These are phyloP conservation scores for Podaxis sp. DNA, from an alignment of 768 basidiomycete species.

Conservation along the genomic window DNA sequence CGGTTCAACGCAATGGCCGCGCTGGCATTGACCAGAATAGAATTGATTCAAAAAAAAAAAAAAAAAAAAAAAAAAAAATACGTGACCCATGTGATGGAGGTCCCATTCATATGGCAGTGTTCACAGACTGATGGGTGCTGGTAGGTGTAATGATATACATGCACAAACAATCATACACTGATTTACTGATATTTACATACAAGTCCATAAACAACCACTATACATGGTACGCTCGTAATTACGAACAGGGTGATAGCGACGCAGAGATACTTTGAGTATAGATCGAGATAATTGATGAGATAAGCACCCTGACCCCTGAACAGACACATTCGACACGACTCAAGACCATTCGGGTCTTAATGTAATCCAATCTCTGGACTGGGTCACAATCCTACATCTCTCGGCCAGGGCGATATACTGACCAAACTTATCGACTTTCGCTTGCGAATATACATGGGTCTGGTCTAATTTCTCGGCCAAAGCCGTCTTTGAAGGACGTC, in stretches of 20 bases:
- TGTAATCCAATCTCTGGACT: constrained; percentile 33
- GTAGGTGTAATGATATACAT: neutral
- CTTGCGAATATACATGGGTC: constrained; percentile 30
- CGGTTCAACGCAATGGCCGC: no score
- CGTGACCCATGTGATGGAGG: neutral
- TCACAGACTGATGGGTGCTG: no score
- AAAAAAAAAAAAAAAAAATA: no score
- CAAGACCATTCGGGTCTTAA: constrained; percentile 26
- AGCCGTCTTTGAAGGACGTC: constrained; percentile 30
- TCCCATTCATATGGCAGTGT: neutral
- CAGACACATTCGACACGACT: neutral
- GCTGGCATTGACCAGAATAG: no score
- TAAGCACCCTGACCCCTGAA: neutral
- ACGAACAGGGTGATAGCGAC: neutral
- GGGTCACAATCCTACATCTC: constrained; percentile 31
- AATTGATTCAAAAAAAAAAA: no score
- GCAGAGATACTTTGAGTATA: neutral
- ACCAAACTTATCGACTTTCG: constrained; percentile 35
- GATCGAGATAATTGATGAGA: neutral
- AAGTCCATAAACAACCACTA: neutral
- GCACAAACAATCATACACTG: neutral
- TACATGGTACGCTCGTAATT: neutral
- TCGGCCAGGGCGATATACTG: constrained; percentile 37
- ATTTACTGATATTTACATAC: neutral
- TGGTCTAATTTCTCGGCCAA: constrained; percentile 29